Evolutionary conservation across 1,139 yeast genomes (phyloP).

Genomic region (Pichia sp.): DNA sequence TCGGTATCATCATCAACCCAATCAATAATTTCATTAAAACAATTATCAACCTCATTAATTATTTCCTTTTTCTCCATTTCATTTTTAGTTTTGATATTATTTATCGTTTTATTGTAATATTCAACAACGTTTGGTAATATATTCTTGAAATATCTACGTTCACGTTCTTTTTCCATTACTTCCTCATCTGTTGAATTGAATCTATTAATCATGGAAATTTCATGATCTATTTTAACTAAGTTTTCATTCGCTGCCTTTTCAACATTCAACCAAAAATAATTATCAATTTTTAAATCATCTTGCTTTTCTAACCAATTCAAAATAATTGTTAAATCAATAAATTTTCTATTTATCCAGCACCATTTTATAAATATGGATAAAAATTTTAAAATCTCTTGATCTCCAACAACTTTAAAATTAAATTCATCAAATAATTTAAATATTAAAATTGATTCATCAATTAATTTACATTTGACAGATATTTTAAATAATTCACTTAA

Average conservation of each 20-base stretch:
- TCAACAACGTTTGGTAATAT: constrained; percentile 10
- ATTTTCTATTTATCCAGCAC: constrained; percentile 15
- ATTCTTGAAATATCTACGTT: constrained; percentile 6
- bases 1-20: constrained; percentile 20
- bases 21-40: constrained; percentile 10
- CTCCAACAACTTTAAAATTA: constrained; percentile 8
- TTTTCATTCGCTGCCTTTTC: constrained; percentile 8
- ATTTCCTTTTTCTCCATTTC: constrained; percentile 4
- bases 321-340: constrained; percentile 16
- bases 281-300: constrained; percentile 15
- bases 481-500: constrained; percentile 12
- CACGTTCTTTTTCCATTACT: constrained; percentile 3
- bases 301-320: constrained; percentile 20
- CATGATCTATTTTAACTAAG: constrained; percentile 1
- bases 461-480: constrained; percentile 10
- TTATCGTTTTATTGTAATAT: constrained; percentile 14
- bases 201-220: background rate
- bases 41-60: constrained; percentile 8
- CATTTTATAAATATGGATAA: constrained; percentile 18
- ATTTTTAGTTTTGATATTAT: constrained; percentile 11
- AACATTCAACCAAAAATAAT: constrained; percentile 15
- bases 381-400: constrained; percentile 17
- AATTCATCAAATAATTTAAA: constrained; percentile 4
- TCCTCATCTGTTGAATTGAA: background rate
- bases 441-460: constrained; percentile 5